A percentile compares a stretch with the other conserved stretches of the same genome.
Evolutionary conservation across 768 basidiomycete genomes (phyloP).

Genomic region (Baorangia bicolor): DNA sequence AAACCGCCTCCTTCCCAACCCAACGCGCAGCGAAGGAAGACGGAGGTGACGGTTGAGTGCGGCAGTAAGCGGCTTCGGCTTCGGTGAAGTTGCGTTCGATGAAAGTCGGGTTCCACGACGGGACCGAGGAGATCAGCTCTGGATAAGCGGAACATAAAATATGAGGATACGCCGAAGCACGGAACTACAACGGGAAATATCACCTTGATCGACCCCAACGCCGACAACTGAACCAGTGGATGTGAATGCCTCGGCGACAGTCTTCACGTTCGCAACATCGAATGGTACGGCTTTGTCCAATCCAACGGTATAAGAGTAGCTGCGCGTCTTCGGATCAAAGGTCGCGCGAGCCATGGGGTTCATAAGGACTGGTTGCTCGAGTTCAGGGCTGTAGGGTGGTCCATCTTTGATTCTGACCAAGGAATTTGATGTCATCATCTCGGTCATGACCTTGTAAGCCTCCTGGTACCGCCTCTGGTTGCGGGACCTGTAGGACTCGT

Average conservation of each 20-base stretch:
- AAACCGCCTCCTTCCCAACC: slow-evolving; percentile 96
- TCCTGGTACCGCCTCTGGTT: slow-evolving; percentile 65
- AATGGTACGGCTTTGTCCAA: slow-evolving; percentile 50
- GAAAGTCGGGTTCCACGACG: slow-evolving; percentile 86
- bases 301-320: slow-evolving; percentile 75
- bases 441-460: slow-evolving; percentile 89
- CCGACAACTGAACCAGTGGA: slow-evolving; percentile 55
- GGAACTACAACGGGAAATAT: slow-evolving; percentile 14
- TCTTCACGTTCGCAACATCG: slow-evolving; percentile 67
- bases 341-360: slow-evolving; percentile 90
- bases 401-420: slow-evolving; percentile 94
- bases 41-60: slow-evolving; percentile 75
- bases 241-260: slow-evolving; percentile 46
- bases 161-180: slow-evolving; percentile 2
- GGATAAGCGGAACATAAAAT: slow-evolving; percentile 1
- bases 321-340: slow-evolving; percentile 80
- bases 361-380: slow-evolving; percentile 83
- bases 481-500: slow-evolving; percentile 71
- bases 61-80: slow-evolving; percentile 84
- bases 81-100: slow-evolving; percentile 91
- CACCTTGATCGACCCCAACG: slow-evolving; percentile 89
- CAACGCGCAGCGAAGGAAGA: slow-evolving; percentile 97
- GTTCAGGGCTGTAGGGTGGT: slow-evolving; percentile 83
- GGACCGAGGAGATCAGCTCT: slow-evolving; percentile 93
- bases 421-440: slow-evolving; percentile 92